Conservation (phyloP, 2,329 filamentous ascomycete genomes). For the Nemania abortiva region DNA sequence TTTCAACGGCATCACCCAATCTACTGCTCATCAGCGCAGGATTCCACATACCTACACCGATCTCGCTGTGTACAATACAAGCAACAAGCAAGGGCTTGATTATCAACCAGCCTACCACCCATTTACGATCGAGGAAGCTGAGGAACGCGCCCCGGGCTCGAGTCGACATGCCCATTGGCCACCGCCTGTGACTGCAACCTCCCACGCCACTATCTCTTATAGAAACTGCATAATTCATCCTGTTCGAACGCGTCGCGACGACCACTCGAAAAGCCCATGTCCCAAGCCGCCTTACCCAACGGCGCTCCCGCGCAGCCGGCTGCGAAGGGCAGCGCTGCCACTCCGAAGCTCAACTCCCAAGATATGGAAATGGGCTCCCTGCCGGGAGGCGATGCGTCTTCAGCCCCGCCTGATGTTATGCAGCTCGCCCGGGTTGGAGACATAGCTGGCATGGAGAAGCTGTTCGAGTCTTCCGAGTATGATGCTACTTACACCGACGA, state of each 20-base stretch:
- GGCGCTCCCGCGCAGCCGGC: conserved; percentile 66
- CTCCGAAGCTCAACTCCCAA: conserved; percentile 67
- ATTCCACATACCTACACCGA: background rate
- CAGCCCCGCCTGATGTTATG: conserved; percentile 86
- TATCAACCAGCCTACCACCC: conserved; percentile 4
- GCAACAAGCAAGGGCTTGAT: background rate
- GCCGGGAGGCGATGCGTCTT: conserved; percentile 54
- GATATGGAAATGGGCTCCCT: conserved; percentile 68
- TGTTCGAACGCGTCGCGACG: conserved; percentile 11
- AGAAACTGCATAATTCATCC: background rate
- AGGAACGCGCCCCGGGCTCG: background rate
- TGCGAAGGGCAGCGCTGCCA: conserved; percentile 65
- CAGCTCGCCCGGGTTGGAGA: conserved; percentile 92
- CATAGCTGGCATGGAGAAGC: conserved; percentile 84
- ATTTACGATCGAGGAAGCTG: conserved; percentile 6
- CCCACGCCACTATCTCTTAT: background rate
- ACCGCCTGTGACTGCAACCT: conserved; percentile 19
- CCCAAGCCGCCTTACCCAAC: conserved; percentile 54
- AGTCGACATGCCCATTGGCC: conserved; percentile 33
- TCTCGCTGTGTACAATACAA: conserved; percentile 26
- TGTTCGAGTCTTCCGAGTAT: conserved; percentile 85
- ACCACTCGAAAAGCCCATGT: conserved; percentile 53
- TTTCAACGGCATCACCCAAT: conserved; percentile 18
- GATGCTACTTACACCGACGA: conserved; percentile 87
- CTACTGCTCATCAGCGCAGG: conserved; percentile 9